Base-by-base conservation (phyloP, 2,329 filamentous ascomycete species). In the Pestalotiopsis sp. region DNA sequence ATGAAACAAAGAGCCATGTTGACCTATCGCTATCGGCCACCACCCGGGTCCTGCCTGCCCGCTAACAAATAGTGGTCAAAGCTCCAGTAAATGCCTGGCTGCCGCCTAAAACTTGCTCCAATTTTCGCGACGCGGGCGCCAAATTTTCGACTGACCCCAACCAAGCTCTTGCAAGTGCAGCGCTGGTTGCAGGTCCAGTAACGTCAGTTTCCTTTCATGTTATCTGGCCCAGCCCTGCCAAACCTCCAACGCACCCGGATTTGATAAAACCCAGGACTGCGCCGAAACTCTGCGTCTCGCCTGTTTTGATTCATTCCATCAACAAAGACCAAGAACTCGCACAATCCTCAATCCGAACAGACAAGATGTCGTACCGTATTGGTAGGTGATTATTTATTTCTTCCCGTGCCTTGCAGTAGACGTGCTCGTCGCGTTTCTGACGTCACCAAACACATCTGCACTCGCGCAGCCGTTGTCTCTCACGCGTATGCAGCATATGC, bases 361-460 rank as follows among this genome's bases (percentile, higher is more conserved):
- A 60, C 65, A 67, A 14, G 25, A 67, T 67, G 65, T 67, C 65
- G 58, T 67, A 67, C 27, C 52, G 65, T 9, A 41, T 67, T 25
- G 65, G 65, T 67, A 59, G 7, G 65, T 57, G 3, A 13, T 27
- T 9, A 17, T 52, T 23, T 20, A 7, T 31, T 57, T 60, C 27
- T 25, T 25, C 4, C 13, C 23, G n/a, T 12, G 13, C 23, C 14
- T 12, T 12, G 11, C 13, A 36, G 36, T 1, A 36, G 59, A 17
- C 4, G 12, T 6, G 11, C 59, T 20, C 20, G 25, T 62, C 59
- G 36, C n/a, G 56, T 38, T 49, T 45, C 57, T 59, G 52, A 59
- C 57, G 52, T 67, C 41, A 67, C 65, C 52, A 39, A 27, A 36
- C 25, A 57, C n/a, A 45, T 73, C 77, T 38, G 76, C 70, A 39